Evolutionary conservation across 805 yeast species (phyloP), one percentile per base, ranked within the genome.

Genomic region (Pichia nakasei): DNA sequence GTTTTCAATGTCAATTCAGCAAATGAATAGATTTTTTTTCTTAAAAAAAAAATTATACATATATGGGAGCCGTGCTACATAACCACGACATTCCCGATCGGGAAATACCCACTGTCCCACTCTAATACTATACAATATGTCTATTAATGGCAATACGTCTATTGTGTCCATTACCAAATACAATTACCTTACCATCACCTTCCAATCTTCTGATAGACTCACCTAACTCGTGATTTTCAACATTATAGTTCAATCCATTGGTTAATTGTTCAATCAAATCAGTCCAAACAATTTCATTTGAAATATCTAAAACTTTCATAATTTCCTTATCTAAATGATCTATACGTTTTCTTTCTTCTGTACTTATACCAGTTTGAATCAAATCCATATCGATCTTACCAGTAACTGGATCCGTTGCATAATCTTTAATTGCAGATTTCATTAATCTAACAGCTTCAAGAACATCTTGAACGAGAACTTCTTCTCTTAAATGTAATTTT

Each of bases 381-480:
- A 93, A 70, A 61, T 88, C 96, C 96, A 93, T 88, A 60, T 93
- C 98, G 52, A 93, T 93, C 56, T 93, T 77, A 26, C 99, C 99
- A 0, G 98, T 91, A 31, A 82, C 70, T 21, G 98, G 98, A 66
- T 93, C 99, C 3, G 96, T 93, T 15, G 99, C 99, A 61, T 93
- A 93, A 51, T 93, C 97, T 61, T 93, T 93, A 52, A 93, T 85
- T 13, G 99, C 99, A 3, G 95, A 77, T 54, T 84, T 80, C 59
- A 91, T 93, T 52, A 93, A 70, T 52, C 99, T 75, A 3, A 89
- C 97, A 0, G 97, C 95, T 61, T 93, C 99, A 48, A 73, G 72
- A 6, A 93, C 98, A 62, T 93, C 99, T 24, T 70, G 72, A 22
- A 84, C 69, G 43, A 80, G 82, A 5, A 93, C 99, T 0, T 54